Base-by-base conservation (phyloP, 1,284 basidiomycete species). In the Athelia psychrophila region DNA sequence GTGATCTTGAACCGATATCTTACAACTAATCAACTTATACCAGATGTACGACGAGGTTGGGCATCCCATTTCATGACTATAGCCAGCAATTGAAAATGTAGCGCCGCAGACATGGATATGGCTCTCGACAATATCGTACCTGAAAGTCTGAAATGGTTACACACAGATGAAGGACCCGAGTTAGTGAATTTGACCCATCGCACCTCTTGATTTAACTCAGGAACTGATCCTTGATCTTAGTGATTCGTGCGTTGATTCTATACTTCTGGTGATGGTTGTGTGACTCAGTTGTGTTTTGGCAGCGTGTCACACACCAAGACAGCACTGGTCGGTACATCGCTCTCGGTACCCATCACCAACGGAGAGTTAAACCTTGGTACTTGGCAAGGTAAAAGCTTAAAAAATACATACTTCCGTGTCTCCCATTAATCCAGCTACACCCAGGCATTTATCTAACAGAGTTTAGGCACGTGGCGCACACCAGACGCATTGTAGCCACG, bases 251-350 rank as follows among this genome's bases (percentile, higher is more conserved):
- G 83, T 60, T 25, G 23, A 44, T 15, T 22, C 16, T 16, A 16
- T 30, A 19, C 63, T 50, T 19, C 44, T n/a, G n/a, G n/a, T n/a
- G n/a, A n/a, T n/a, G n/a, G n/a, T n/a, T n/a, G n/a, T n/a, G n/a
- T n/a, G n/a, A n/a, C 42, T 48, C 38, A 53, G 24, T 35, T 36
- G 20, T 20, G 47, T 50, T 24, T 57, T 33, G 44, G 33, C 48
- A 91, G 89, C 6, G 91, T 90, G 44, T 95, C 93, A 15, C 95
- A 98, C 67, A 93, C 93, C 23, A 97, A 97, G 68, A 83, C 91
- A 2, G 83, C 91, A 2, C 76, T 97, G 30, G 73, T 95, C 48
- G 94, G 94, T 25, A 80, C 88, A 19, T 86, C 88, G 1, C 78
- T 96, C 59, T 86, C 87, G 13, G 76, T 96, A 24, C 94, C 94